Base-by-base conservation (phyloP, 768 basidiomycete species). In the Dacryopinax spathularia region DNA sequence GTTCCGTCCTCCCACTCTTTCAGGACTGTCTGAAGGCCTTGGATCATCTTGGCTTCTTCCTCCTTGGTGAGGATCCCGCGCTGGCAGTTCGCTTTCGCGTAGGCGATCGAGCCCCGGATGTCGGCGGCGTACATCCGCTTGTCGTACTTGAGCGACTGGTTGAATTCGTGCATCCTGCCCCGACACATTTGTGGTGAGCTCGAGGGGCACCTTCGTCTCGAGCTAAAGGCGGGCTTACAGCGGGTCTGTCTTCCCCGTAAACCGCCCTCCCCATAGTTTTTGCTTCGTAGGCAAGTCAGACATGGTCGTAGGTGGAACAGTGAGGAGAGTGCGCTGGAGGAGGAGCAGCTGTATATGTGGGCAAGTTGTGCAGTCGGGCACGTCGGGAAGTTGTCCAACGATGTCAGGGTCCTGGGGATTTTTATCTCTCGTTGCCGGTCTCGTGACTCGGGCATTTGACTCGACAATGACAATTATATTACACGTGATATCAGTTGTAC, bases 81-180 rank as follows among this genome's bases (percentile, higher is more conserved):
- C 39, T 84, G 82, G 12, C 83, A 77, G 64, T 98, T 79, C 1
- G 89, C 87, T 74, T 90, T 95, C 33, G 96, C 86, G 73, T 97
- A 97, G 2, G 96, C 95, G 71, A 96, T 94, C 18, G 95, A 98
- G 1, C 95, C 95, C 63, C 79, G 81, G 68, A 98, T 88, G 70
- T 99, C 96, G 27, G 84, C 92, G 10, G 83, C 82, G 72, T 93
- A 84, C 93, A 99, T 97, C 39, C 91, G 82, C 73, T 89, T 84
- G 73, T 98, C 95, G 75, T 97, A 99, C 66, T 82, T 85, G 68
- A 99, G 79, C 27, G 93, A 97, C 73, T 97, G 91, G 73, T 97
- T 98, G 79, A 95, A 98, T 33, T 85, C 88, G 74, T 96, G 91
- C 95, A 98, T 98, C 44, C 92, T 95, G 65, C n/a, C 31, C 35